Conservation (phyloP, 2,329 filamentous ascomycete genomes). For the Graphilbum ipis-grandicollis region DNA sequence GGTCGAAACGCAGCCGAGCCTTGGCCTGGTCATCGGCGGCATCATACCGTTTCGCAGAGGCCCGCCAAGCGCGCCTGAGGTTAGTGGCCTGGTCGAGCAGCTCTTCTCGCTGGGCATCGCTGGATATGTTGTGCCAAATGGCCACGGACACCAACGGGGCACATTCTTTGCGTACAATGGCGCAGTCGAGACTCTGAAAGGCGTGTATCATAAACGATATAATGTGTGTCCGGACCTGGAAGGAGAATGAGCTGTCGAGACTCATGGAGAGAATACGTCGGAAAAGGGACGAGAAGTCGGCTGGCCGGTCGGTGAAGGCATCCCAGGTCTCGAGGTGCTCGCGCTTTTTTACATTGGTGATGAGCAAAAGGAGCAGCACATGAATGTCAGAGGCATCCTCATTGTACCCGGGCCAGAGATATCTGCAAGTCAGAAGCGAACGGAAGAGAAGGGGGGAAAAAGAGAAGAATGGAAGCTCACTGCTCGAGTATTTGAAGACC, state of each 20-base stretch:
- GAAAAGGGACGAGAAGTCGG: slow-evolving; percentile 79
- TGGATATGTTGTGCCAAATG: slow-evolving; percentile 86
- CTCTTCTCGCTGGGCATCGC: slow-evolving; percentile 54
- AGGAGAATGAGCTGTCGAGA: slow-evolving; percentile 50
- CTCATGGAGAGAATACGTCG: slow-evolving; percentile 78
- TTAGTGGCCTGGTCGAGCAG: slow-evolving; percentile 57
- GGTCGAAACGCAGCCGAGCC: slow-evolving; percentile 70
- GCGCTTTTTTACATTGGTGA: slow-evolving; percentile 74
- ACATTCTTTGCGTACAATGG: slow-evolving; percentile 85
- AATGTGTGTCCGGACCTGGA: slow-evolving; percentile 60
- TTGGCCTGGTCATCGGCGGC: slow-evolving; percentile 66
- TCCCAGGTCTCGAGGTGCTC: slow-evolving; percentile 82
- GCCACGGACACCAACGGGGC: slow-evolving; percentile 87
- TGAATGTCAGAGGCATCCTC: slow-evolving; percentile 86
- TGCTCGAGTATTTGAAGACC: slow-evolving; percentile 80
- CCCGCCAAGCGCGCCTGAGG: slow-evolving; percentile 79
- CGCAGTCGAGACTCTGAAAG: slow-evolving; percentile 84
- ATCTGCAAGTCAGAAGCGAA: slow-evolving; percentile 30
- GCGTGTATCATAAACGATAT: slow-evolving; percentile 78
- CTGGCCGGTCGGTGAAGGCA: slow-evolving; percentile 58
- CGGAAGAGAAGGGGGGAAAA: neutral
- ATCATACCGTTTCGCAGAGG: slow-evolving; percentile 71
- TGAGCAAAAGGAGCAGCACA: slow-evolving; percentile 68
- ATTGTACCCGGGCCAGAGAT: slow-evolving; percentile 85
- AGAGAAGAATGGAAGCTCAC: slow-evolving; percentile 23